These are phyloP conservation scores for Dioszegia hungarica DNA, from an alignment of 768 basidiomycete genomes.

Conservation along the genomic window DNA sequence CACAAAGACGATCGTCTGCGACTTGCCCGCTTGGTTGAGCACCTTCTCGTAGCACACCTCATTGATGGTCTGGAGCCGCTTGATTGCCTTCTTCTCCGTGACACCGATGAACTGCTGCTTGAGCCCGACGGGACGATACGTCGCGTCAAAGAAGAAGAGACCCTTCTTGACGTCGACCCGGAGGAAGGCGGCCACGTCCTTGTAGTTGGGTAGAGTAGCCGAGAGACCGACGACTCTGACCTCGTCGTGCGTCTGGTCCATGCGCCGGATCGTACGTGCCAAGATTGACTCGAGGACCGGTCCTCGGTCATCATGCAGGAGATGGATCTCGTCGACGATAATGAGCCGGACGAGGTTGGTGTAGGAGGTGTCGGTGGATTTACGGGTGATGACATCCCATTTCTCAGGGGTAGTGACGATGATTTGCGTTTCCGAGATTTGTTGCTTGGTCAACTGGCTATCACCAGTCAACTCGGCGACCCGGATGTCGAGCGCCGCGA, in stretches of 20 bases:
- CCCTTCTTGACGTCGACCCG: constrained; percentile 88
- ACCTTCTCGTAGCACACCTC: constrained; percentile 99
- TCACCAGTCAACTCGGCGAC: constrained; percentile 97
- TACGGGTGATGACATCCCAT: constrained; percentile 98
- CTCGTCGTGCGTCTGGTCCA: constrained; percentile 90
- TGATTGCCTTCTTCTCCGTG: constrained; percentile 99
- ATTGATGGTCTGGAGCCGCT: constrained; percentile 95
- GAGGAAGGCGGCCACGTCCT: constrained; percentile 95
- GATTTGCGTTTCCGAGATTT: constrained; percentile 93
- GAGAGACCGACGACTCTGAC: constrained; percentile 92
- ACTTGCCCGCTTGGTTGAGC: constrained; percentile 78
- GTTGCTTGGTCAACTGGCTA: constrained; percentile 94
- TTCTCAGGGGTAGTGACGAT: constrained; percentile 99
- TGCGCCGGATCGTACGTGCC: constrained; percentile 80
- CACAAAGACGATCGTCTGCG: constrained; percentile 79
- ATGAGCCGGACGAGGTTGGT: constrained; percentile 93
- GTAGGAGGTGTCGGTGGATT: constrained; percentile 92
- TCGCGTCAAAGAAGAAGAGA: constrained; percentile 93
- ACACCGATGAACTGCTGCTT: constrained; percentile 96
- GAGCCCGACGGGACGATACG: constrained; percentile 87
- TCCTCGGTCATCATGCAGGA: constrained; percentile 95
- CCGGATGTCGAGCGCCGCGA: constrained; percentile 66
- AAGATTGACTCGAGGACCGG: constrained; percentile 86
- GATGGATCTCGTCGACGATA: constrained; percentile 97
- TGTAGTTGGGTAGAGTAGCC: constrained; percentile 96